A percentile compares a stretch with the other conserved stretches of the same genome.
These are phyloP conservation scores for Coemansia sp. DNA, from an alignment of 192 early-diverging fungal genomes.

Conservation along the genomic window DNA sequence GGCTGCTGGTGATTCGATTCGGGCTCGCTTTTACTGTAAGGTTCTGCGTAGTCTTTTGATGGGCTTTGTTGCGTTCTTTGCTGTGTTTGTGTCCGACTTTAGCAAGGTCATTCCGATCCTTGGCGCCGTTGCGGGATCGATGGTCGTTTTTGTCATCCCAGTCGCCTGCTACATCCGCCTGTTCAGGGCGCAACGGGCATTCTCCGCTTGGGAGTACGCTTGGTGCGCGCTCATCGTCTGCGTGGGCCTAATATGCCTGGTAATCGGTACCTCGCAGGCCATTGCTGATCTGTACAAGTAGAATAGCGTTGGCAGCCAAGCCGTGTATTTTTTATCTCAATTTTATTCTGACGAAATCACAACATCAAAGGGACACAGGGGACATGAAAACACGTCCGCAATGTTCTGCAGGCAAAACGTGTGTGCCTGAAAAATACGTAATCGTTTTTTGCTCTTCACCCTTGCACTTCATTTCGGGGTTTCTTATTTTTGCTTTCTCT, in stretches of 20 bases:
- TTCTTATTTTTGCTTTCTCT: background rate
- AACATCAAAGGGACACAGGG: background rate
- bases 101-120: slow-evolving; percentile 75
- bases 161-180: slow-evolving; percentile 73
- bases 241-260: slow-evolving; percentile 40
- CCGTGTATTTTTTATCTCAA: background rate
- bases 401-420: background rate
- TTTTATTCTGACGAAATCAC: background rate
- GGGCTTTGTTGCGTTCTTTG: slow-evolving; percentile 57
- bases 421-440: slow-evolving; percentile 3
- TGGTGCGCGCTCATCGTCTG: slow-evolving; percentile 42
- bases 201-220: slow-evolving; percentile 29
- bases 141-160: slow-evolving; percentile 83
- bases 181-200: slow-evolving; percentile 28
- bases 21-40: slow-evolving; percentile 55
- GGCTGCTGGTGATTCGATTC: slow-evolving; percentile 19
- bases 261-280: slow-evolving; percentile 47
- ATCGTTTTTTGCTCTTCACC: background rate
- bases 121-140: slow-evolving; percentile 73
- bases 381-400: background rate
- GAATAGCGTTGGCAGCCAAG: background rate
- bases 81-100: slow-evolving; percentile 76
- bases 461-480: background rate
- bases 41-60: slow-evolving; percentile 60
- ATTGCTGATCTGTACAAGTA: slow-evolving; percentile 20